Percentiles rank a stretch among this genome's conserved stretches.
Conservation (phyloP, 306 rosid species). For the Acacia crassicarpa region DNA sequence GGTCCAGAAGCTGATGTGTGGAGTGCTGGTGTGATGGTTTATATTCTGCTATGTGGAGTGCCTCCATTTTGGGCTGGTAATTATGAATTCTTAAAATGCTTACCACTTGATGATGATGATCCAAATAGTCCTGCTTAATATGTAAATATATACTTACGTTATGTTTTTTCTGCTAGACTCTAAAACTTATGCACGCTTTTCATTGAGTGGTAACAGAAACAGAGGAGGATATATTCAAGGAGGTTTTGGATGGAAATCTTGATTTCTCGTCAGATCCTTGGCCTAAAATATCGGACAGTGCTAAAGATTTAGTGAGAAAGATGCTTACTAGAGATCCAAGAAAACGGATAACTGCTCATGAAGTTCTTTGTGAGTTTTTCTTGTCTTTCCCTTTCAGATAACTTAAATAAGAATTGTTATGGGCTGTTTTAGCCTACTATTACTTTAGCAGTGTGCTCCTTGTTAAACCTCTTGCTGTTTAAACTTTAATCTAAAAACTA, state of each 20-base stretch:
- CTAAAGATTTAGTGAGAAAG: conserved; percentile 68
- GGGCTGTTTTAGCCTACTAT: neutral
- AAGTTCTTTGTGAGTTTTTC: conserved; percentile 70
- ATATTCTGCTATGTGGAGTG: conserved; percentile 72
- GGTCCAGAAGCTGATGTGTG: conserved; percentile 89
- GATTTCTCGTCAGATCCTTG: conserved; percentile 83
- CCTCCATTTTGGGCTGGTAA: conserved; percentile 92
- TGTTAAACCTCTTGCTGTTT: neutral
- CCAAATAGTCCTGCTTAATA: neutral
- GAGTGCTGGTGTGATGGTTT: conserved; percentile 88
- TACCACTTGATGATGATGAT: conserved; percentile 3
- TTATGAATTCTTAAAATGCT: conserved; percentile 16
- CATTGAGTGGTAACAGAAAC: conserved; percentile 47
- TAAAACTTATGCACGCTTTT: conserved; percentile 2
- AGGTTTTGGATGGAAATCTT: conserved; percentile 65
- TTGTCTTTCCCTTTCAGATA: neutral
- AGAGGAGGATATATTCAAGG: conserved; percentile 64
- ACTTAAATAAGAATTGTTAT: neutral
- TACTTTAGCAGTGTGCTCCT: conserved; percentile 2
- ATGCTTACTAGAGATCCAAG: conserved; percentile 79
- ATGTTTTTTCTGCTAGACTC: neutral
- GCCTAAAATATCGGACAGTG: conserved; percentile 75
- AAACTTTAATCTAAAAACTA: neutral
- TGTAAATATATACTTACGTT: neutral
- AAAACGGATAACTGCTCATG: conserved; percentile 62